These are phyloP conservation scores for Emmonsiellopsis sp. DNA, from an alignment of 2,329 filamentous ascomycete species.

Conservation along the genomic window DNA sequence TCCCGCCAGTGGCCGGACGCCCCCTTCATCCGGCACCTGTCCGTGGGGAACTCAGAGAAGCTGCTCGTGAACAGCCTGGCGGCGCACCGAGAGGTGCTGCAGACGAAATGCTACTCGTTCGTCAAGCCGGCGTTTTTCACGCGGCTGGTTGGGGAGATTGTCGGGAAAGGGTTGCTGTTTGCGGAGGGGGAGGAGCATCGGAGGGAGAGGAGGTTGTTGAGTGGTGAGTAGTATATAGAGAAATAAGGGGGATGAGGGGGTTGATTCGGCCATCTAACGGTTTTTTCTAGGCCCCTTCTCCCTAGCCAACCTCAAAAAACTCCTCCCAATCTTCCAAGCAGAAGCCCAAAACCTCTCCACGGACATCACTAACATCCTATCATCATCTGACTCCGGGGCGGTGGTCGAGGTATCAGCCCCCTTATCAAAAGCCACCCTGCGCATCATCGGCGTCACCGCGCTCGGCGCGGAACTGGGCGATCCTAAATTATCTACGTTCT, in stretches of 20 bases:
- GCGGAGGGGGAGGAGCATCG: conserved; percentile 25
- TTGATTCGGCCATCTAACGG: background rate
- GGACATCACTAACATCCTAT: background rate
- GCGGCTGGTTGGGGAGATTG: conserved; percentile 27
- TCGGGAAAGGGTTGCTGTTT: conserved; percentile 29
- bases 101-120: conserved; percentile 33
- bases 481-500: conserved; percentile 8
- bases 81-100: conserved; percentile 31
- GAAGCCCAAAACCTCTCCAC: conserved; percentile 22
- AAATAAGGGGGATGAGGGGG: conserved; percentile 11
- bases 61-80: conserved; percentile 30
- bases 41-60: conserved; percentile 27
- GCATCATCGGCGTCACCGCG: conserved; percentile 12
- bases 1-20: conserved; percentile 24
- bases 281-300: conserved; percentile 24
- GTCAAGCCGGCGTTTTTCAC: conserved; percentile 28
- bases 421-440: conserved; percentile 19
- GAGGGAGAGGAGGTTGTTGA: conserved; percentile 26
- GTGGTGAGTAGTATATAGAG: background rate
- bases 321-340: conserved; percentile 29
- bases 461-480: conserved; percentile 21
- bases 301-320: conserved; percentile 22
- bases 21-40: conserved; percentile 33
- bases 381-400: background rate
- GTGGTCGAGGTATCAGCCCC: conserved; percentile 8